Evolutionary conservation across 441 rosid genomes (phyloP).

Genomic region (Pelargonium cotyledonis): DNA sequence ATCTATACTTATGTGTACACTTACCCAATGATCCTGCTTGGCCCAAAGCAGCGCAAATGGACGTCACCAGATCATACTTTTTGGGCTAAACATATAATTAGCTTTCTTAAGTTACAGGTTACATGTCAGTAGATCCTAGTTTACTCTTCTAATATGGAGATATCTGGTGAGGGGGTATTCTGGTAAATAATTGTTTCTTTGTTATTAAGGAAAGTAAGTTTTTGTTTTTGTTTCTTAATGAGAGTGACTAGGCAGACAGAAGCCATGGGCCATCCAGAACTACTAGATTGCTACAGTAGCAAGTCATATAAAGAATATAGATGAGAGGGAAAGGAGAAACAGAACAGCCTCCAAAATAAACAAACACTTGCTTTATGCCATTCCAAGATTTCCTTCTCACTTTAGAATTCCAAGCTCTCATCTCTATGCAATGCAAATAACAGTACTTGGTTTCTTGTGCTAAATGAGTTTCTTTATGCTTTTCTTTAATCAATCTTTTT

Average conservation of each 20-base stretch:
- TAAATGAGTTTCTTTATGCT: conserved; percentile 47
- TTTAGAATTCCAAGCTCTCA: conserved; percentile 66
- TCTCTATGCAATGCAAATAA: conserved; percentile 48
- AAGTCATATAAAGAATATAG: conserved; percentile 40
- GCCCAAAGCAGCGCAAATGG: conserved; percentile 3
- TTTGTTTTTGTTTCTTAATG: conserved; percentile 26
- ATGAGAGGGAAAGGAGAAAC: conserved; percentile 29
- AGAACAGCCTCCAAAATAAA: conserved; percentile 43
- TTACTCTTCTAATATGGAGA: conserved; percentile 7
- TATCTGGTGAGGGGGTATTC: conserved; percentile 25
- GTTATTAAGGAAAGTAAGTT: conserved; percentile 57
- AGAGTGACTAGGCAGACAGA: conserved; percentile 25
- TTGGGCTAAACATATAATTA: conserved; percentile 12
- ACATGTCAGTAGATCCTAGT: conserved; percentile 16
- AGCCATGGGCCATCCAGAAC: conserved; percentile 26
- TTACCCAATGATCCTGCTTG: conserved; percentile 7
- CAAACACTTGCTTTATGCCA: conserved; percentile 55
- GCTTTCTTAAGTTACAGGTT: conserved; percentile 17
- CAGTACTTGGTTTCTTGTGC: conserved; percentile 46
- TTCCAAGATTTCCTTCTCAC: conserved; percentile 43
- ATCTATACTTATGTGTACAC: conserved; percentile 31
- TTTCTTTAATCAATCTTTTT: conserved; percentile 25
- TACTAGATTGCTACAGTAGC: conserved; percentile 10
- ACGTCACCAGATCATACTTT: conserved; percentile 14
- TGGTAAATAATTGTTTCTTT: conserved; percentile 49